Evolutionary conservation across 768 basidiomycete species (phyloP), one percentile per base, ranked within the genome.

Genomic region (Tylopilus plumbeoviolaceoides): DNA sequence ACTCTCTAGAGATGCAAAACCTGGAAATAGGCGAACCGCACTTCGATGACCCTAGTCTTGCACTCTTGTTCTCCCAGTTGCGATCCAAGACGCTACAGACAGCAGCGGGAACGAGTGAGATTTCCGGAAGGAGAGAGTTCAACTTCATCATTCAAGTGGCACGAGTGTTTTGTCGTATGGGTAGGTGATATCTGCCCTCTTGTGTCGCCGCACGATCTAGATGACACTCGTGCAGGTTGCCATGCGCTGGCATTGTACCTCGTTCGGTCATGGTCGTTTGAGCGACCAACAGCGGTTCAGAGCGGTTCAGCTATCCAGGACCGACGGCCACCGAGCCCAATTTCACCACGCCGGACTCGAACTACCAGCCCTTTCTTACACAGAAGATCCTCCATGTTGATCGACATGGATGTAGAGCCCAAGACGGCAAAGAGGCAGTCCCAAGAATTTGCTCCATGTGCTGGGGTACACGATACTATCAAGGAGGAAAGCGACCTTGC

Each of bases 131-230:
- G 42, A 82, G 85, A 12, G 95, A 99, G 65, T 98, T 95, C 71
- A 94, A 90, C 65, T 98, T 98, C 67, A 91, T 99, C 10, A 74
- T 95, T 27, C 95, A 98, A 71, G 92, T 93, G 60, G 90, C 94
- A 0, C 82, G 92, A 27, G 89, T 95, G 8, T 94, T 98, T 60
- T 92, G 89, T 62, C 77, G 91, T 54, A 95, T 98, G 93, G 97
- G 95, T 91, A 59, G 38, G 85, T 66, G 1, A 10, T 28, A n/a
- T 20, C 23, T 17, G 5, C 4, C 44, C 4, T 41, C 51, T 46
- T 36, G 46, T 28, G 6, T 33, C 36, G 40, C 7, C 20, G 21
- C 41, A 50, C 25, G 33, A 36, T 27, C 25, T 42, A 40, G 31
- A 35, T 49, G 57, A 47, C 48, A 43, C 53, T 50, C 14, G 49